Conservation (phyloP, 208 protist genomes). For the Tritrichomonas foetus region DNA sequence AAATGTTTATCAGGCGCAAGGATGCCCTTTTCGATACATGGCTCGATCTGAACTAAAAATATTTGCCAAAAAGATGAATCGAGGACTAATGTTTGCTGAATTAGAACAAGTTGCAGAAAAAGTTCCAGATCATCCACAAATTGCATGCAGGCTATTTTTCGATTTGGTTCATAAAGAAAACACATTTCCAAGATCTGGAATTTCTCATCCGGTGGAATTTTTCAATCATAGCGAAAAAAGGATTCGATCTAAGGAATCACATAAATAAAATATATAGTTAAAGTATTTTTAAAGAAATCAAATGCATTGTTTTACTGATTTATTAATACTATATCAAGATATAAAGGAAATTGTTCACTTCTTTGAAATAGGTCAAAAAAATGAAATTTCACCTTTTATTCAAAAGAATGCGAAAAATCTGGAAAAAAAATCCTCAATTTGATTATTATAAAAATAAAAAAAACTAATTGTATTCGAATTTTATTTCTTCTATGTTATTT, state of each 20-base stretch:
- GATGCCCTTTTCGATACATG: conserved; percentile 4
- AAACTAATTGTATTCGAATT: too few relatives aligned
- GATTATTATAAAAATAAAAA: too few relatives aligned
- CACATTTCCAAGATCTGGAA: background rate
- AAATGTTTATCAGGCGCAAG: background rate
- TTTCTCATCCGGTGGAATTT: background rate
- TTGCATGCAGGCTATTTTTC: conserved; percentile 3
- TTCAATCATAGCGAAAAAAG: background rate
- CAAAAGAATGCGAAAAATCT: too few relatives aligned
- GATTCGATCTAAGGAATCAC: background rate
- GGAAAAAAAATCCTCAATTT: too few relatives aligned
- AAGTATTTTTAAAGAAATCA: too few relatives aligned
- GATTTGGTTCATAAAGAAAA: background rate
- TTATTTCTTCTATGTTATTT: too few relatives aligned
- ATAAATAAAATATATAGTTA: too few relatives aligned
- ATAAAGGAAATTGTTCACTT: too few relatives aligned
- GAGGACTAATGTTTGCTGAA: background rate
- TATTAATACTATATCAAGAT: too few relatives aligned
- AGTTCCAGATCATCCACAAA: background rate
- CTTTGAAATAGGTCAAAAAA: too few relatives aligned
- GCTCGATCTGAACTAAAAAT: background rate
- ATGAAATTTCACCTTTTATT: too few relatives aligned
- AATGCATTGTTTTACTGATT: too few relatives aligned
- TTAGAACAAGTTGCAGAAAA: background rate
- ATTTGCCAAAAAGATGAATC: background rate